Evolutionary conservation across 257 asterid species (phyloP).

Genomic region (Solanum virginianum): DNA sequence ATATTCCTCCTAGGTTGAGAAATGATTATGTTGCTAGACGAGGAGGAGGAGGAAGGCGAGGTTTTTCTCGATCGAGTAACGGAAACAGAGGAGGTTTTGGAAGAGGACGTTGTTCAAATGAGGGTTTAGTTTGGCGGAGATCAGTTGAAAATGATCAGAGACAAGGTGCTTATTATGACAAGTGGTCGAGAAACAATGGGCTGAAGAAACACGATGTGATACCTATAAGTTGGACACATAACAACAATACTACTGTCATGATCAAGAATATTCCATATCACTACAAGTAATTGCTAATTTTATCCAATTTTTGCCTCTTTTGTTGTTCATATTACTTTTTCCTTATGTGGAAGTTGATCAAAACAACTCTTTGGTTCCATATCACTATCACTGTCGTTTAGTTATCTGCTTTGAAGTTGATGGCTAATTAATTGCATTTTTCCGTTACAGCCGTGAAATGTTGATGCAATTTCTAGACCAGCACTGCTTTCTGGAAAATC

Average conservation of each 20-base stretch:
- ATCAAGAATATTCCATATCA: constrained; percentile 52
- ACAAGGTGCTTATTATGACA: background rate
- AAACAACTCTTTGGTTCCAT: background rate
- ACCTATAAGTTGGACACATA: constrained; percentile 20
- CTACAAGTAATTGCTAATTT: constrained; percentile 23
- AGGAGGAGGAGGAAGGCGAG: background rate
- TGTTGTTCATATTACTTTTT: background rate
- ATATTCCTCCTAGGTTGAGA: background rate
- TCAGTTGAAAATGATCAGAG: background rate
- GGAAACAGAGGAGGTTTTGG: background rate
- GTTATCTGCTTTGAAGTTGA: background rate
- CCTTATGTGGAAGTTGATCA: background rate
- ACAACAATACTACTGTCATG: constrained; percentile 30
- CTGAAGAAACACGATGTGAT: constrained; percentile 6
- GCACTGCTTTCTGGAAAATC: constrained; percentile 29
- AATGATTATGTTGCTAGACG: background rate
- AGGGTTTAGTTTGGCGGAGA: background rate
- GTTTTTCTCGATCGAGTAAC: background rate
- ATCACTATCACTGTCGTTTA: background rate
- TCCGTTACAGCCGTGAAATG: constrained; percentile 22
- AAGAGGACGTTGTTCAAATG: background rate
- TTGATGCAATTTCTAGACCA: constrained; percentile 25
- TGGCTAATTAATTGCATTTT: background rate
- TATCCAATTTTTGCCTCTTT: background rate
- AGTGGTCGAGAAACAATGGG: background rate